Base-by-base conservation (phyloP, 2,329 filamentous ascomycete genomes). In the Pyrenochaeta sp. region DNA sequence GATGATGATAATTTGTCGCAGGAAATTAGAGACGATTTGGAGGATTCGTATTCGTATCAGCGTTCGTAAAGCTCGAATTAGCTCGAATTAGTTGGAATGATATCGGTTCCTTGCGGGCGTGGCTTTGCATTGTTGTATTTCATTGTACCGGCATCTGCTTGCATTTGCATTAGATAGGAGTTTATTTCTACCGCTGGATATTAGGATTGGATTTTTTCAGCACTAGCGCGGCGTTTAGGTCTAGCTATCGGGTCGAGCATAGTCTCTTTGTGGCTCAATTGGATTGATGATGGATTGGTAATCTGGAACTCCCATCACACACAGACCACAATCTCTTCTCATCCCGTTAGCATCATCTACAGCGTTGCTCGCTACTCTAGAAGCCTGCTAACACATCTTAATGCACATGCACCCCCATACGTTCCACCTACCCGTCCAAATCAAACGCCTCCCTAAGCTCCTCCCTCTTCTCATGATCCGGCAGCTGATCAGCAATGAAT, bases 371-470 rank as follows among this genome's bases (percentile, higher is more conserved):
- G 9, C 9, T 1, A 10, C 12, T 8, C 6, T 15, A 15, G 12
- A 36, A 1, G 32, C 12, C 12, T 13, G 12, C 32, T 19, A 36
- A 13, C 32, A 36, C 32, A 36, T 36, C 8, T 10, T 9, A 36
- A 5, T 36, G 32, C 32, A 36, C 32, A 36, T 30, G 15, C 12
- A 27, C 25, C 42, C 15, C 25, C n/a, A 10, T 37, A 37, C 46
- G 39, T 34, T 45, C 43, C 30, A 5, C 28, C 58, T 64, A 78
- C n/a, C 72, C 75, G 60, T 77, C 74, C 56, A 78, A 47, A 27
- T 75, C 75, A 64, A 77, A 62, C 9, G 42, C 61, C 70, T 81
- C 86, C 80, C 83, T 84, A 37, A 86, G 64, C 64, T 85, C 83
- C 51, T 78, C 79, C 59, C 71, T 78, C 24, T 67, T 77, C 73